Evolutionary conservation across 1,284 basidiomycete species (phyloP), one percentile per base, ranked within the genome.

Genomic region (Flammula alnicola): DNA sequence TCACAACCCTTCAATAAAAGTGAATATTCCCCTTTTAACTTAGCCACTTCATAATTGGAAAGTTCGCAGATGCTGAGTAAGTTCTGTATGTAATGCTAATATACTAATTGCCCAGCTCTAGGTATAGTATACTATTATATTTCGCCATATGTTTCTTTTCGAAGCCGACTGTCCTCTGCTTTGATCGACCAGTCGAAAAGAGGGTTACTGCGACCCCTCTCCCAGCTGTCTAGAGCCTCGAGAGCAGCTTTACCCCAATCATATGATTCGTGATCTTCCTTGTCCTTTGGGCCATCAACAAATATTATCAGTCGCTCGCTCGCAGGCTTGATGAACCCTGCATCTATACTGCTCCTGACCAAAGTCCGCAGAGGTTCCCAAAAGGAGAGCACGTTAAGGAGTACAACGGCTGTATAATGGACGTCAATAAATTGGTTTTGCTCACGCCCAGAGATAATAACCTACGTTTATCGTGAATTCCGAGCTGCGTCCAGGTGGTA

Each of bases 401-500:
- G 72, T 25, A 96, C 71, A 47, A 95, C 84, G 11, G 94, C 91
- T 84, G 61, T 39, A 33, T n/a, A 11, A 27, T 7, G 3, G 16
- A 38, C 9, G 22, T 29, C 14, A 26, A 31, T 36, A 30, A n/a
- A 11, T 35, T 46, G n/a, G n/a, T 19, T 22, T 43, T n/a, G 22
- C 10, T 20, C 44, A 35, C 14, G 11, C 19, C 10, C 11, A 6
- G n/a, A n/a, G n/a, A n/a, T 10, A 36, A 22, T 43, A 20, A 63
- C 81, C 54, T 63, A 91, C 89, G 91, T 73, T 93, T 93, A 44
- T 80, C 76, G 66, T 96, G 94, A 51, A 97, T 93, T 16, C 91
- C 91, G 12, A 97, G 72, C 65, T 95, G 91, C 7, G 84, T 86
- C 95, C 95, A 98, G 2, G 94, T 95, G 31, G 88, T 80, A 57